phyloP scores from a whole-genome alignment of 257 asterid species.

The Perilla frutescens region DNA sequence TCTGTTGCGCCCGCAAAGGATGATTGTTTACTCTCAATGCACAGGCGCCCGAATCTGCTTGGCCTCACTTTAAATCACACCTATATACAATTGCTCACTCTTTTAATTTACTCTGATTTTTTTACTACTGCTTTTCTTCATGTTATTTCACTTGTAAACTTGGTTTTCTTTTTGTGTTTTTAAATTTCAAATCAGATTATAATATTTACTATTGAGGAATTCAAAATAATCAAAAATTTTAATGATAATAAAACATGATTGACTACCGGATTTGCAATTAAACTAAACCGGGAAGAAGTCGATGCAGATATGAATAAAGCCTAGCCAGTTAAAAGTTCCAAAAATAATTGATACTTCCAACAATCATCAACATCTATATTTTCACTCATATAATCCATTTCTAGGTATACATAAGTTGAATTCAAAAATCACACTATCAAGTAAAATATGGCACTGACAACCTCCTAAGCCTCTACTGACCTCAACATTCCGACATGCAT shows the following conservation, averaged over 20 bases:
- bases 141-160: background rate
- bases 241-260: no score
- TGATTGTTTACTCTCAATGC: conserved; percentile 74
- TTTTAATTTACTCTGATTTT: conserved; percentile 43
- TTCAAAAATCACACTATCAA: conserved; percentile 32
- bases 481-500: conserved; percentile 31
- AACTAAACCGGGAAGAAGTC: background rate
- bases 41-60: conserved; percentile 77
- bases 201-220: no score
- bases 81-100: conserved; percentile 67
- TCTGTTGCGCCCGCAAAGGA: conserved; percentile 72
- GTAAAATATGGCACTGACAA: conserved; percentile 25
- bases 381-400: conserved; percentile 34
- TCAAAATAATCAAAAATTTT: no score
- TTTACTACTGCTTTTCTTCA: background rate
- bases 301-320: conserved; percentile 13
- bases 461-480: conserved; percentile 39
- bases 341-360: background rate
- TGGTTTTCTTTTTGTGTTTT: background rate
- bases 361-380: conserved; percentile 29
- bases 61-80: conserved; percentile 64
- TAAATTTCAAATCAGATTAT: background rate
- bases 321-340: background rate
- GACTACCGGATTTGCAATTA: background rate
- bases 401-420: conserved; percentile 33